Evolutionary conservation across 352 stramenopile species (phyloP).

Genomic region (Phytophthora capsici): DNA sequence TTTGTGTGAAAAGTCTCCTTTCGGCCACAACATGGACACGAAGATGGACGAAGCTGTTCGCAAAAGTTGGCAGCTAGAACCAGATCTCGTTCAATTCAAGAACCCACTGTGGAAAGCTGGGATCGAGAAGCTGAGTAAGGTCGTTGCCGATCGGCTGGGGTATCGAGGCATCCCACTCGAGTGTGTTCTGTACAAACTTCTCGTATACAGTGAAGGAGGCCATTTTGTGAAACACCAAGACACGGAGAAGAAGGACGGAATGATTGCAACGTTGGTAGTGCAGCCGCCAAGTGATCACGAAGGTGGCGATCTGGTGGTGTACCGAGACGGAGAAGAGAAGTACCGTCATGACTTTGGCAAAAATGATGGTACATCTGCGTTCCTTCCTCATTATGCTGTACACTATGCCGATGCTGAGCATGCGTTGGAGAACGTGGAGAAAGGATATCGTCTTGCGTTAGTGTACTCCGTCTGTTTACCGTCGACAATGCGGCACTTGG

Average conservation of each 20-base stretch:
- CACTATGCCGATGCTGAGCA: constrained; percentile 37
- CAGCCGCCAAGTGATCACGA: constrained; percentile 34
- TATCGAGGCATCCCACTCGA: constrained; percentile 23
- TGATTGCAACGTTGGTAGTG: constrained; percentile 56
- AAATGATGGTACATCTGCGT: constrained; percentile 12
- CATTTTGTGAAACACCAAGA: constrained; percentile 57
- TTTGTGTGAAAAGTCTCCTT: constrained; percentile 38
- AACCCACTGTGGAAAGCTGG: constrained; percentile 18
- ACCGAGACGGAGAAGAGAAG: constrained; percentile 9
- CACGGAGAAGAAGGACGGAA: constrained; percentile 59
- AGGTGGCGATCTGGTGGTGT: constrained; percentile 33
- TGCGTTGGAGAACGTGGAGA: constrained; percentile 28
- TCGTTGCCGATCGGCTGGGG: constrained; percentile 7
- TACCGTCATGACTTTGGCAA: constrained; percentile 32
- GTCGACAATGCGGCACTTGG: background rate
- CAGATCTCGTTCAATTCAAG: constrained; percentile 11
- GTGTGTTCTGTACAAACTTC: constrained; percentile 49
- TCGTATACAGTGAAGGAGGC: constrained; percentile 48
- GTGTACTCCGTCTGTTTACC: constrained; percentile 1
- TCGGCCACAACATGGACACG: constrained; percentile 17
- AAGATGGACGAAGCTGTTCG: constrained; percentile 28
- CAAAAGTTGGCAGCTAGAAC: constrained; percentile 29
- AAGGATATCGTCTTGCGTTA: constrained; percentile 25
- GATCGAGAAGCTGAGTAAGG: constrained; percentile 13
- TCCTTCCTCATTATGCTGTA: constrained; percentile 24